Evolutionary conservation across 179 eudicot genomes (phyloP).

Genomic region (Heliamphora pulchella): DNA sequence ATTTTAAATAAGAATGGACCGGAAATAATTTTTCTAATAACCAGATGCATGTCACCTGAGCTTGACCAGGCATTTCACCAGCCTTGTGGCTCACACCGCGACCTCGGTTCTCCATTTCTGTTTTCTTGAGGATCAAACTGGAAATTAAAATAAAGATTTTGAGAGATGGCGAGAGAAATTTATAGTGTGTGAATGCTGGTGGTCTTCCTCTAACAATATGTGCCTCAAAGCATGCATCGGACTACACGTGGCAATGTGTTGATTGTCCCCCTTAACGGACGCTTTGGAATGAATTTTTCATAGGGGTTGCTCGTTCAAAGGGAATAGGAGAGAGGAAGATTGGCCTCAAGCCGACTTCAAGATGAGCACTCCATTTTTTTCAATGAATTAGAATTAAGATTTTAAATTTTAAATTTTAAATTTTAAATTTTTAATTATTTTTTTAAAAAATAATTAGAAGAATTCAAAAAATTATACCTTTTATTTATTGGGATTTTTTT

Average conservation of each 20-base stretch:
- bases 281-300: constrained; percentile 9
- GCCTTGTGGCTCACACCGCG: background rate
- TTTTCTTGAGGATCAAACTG: background rate
- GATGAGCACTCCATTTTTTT: too few relatives aligned
- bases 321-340: background rate
- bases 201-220: background rate
- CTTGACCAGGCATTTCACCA: background rate
- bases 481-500: too few relatives aligned
- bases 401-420: too few relatives aligned
- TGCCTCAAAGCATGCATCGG: background rate
- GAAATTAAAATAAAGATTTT: background rate
- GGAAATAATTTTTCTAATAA: too few relatives aligned
- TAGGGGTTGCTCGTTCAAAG: background rate
- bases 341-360: too few relatives aligned
- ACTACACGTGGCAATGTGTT: constrained; percentile 2
- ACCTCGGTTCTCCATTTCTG: background rate
- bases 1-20: too few relatives aligned
- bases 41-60: background rate
- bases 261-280: constrained; percentile 7
- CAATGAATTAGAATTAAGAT: too few relatives aligned
- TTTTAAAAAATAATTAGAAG: too few relatives aligned
- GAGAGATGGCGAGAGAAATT: background rate
- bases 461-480: too few relatives aligned
- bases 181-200: constrained; percentile 7
- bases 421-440: too few relatives aligned